Evolutionary conservation across 2,329 filamentous ascomycete genomes (phyloP), one percentile per base, ranked within the genome.

Genomic region (Thermomyces lanuginosus): DNA sequence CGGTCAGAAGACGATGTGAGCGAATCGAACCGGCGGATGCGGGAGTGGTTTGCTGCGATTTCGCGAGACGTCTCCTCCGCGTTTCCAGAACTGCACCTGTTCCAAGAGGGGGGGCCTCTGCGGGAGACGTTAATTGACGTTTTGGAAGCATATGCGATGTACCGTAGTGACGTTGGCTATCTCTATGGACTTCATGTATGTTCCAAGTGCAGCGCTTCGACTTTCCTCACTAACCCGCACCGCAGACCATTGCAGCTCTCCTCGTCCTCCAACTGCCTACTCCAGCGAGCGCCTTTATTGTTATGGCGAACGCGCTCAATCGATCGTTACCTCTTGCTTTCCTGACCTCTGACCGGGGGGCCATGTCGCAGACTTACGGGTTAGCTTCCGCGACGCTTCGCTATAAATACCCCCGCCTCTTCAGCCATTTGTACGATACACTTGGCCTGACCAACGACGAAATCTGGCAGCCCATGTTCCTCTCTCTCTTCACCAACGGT

Each of bases 81-180:
- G 6, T 72, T 70, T 38, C 64, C 69, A 0, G 66, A 71, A 18
- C 49, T 72, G 24, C 62, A 64, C 34, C 58, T 73, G 35, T 74
- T 72, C 44, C 58, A 63, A 24, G 49, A 55, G 23, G 58, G 60
- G 8, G 62, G 60, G 5, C 65, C 67, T 2, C 48, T 71, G 13
- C 63, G 69, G 34, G 52, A 63, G 16, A 61, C 61, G 8, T 53
- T 75, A 12, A 52, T 66, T 13, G 60, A 73, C 40, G 61, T 75
- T 6, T 58, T 72, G 33, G 60, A 70, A 36, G 69, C 70, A 15
- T 74, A 73, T 44, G 62, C 64, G 6, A 66, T 69, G 54, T 75
- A 75, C 45, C 65, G 70, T 34, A 63, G 63, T 26, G 69, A 74
- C 38, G 64, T 74, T 20, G 66, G 69, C 28, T 72, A 70, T 35